These are phyloP conservation scores for Pythium scleroteichum DNA, from an alignment of 352 stramenopile species.

Conservation along the genomic window DNA sequence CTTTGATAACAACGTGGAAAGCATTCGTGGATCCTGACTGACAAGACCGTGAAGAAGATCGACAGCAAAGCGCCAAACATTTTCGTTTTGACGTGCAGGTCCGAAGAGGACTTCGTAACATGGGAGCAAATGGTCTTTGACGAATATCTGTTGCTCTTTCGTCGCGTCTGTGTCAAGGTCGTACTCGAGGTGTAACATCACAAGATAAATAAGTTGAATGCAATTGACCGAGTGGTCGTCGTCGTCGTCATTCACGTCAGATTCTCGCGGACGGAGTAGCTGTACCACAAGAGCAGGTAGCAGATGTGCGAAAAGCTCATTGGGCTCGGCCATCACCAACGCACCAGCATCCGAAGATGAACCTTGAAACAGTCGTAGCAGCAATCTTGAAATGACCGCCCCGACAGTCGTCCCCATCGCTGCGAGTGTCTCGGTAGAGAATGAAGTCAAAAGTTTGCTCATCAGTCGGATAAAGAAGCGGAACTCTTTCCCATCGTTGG, in stretches of 20 bases:
- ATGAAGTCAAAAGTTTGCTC: constrained; percentile 57
- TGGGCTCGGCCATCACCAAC: constrained; percentile 46
- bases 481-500: constrained; percentile 61
- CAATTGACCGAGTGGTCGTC: constrained; percentile 42
- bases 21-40: constrained; percentile 29
- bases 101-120: constrained; percentile 31
- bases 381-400: constrained; percentile 41
- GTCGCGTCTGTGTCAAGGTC: constrained; percentile 9
- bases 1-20: constrained; percentile 26
- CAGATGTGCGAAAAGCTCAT: constrained; percentile 52
- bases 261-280: constrained; percentile 2
- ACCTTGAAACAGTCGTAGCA: constrained; percentile 51
- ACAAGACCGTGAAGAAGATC: constrained; percentile 53
- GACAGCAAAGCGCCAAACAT: constrained; percentile 47
- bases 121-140: constrained; percentile 49
- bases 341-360: constrained; percentile 34
- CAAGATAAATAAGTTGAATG: constrained; percentile 48
- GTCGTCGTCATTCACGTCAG: constrained; percentile 12
- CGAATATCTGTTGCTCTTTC: constrained; percentile 27
- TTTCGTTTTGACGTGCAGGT: constrained; percentile 31
- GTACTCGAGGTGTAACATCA: constrained; percentile 53
- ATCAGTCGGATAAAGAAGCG: constrained; percentile 71
- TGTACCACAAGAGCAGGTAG: constrained; percentile 47
- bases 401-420: constrained; percentile 34
- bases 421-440: constrained; percentile 42